Evolutionary conservation across 2,329 filamentous ascomycete species (phyloP).

Genomic region (Xylariaceae sp.): DNA sequence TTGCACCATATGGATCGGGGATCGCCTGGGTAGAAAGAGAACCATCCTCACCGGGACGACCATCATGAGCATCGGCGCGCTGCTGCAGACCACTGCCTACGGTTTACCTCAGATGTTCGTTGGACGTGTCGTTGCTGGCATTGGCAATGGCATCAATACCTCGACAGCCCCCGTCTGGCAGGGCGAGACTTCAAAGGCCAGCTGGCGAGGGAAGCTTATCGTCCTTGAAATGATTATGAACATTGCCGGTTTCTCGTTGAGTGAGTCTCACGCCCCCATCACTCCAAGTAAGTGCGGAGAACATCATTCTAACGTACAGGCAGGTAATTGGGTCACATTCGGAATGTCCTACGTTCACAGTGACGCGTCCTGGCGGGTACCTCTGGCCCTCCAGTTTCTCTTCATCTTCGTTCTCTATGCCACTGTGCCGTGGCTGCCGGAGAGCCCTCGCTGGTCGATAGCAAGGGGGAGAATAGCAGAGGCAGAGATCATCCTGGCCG

Average conservation of each 20-base stretch:
- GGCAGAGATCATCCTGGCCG: conserved; percentile 22
- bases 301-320: conserved; percentile 1
- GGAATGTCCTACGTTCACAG: conserved; percentile 30
- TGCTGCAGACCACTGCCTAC: conserved; percentile 28
- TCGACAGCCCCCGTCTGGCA: conserved; percentile 32
- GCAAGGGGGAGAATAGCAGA: conserved; percentile 21
- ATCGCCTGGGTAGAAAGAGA: conserved; percentile 26
- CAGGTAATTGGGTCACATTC: conserved; percentile 33
- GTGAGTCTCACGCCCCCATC: conserved; percentile 1
- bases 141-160: conserved; percentile 4
- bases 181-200: conserved; percentile 27
- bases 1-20: conserved; percentile 24
- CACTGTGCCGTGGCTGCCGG: conserved; percentile 25
- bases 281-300: not conserved
- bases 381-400: conserved; percentile 38
- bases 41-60: conserved; percentile 25
- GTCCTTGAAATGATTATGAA: conserved; percentile 26
- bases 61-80: conserved; percentile 27
- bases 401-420: conserved; percentile 27
- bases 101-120: conserved; percentile 26
- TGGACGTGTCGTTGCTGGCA: conserved; percentile 1
- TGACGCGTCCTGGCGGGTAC: conserved; percentile 33
- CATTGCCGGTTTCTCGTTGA: conserved; percentile 24
- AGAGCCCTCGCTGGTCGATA: conserved; percentile 25
- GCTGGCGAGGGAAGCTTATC: conserved; percentile 25